Evolutionary conservation across 495 filamentous ascomycete species (phyloP).

Genomic region (Neurospora intermedia): DNA sequence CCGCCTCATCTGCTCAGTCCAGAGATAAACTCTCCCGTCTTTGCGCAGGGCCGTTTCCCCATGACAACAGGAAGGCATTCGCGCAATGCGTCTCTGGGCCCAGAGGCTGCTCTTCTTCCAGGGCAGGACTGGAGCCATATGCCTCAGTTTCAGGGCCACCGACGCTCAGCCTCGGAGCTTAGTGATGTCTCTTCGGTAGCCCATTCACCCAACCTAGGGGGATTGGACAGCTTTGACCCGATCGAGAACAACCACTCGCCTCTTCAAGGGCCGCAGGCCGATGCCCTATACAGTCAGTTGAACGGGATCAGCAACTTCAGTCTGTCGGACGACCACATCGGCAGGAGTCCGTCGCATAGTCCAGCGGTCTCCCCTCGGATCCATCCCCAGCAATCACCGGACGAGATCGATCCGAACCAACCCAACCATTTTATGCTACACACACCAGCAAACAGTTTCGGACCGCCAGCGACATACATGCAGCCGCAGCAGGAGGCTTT

Average conservation of each 20-base stretch:
- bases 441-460: constrained; percentile 37
- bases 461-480: constrained; percentile 43
- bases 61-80: constrained; percentile 51
- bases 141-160: constrained; percentile 63
- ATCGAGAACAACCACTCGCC: constrained; percentile 68
- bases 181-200: constrained; percentile 75
- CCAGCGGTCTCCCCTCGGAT: constrained; percentile 79
- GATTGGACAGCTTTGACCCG: constrained; percentile 68
- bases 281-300: constrained; percentile 62
- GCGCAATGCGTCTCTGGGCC: constrained; percentile 69
- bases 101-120: constrained; percentile 60
- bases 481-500: constrained; percentile 46
- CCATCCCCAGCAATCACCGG: constrained; percentile 56
- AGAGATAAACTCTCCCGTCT: constrained; percentile 47
- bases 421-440: constrained; percentile 41
- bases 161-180: constrained; percentile 78
- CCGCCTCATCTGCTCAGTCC: constrained; percentile 62
- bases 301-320: constrained; percentile 71
- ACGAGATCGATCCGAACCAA: constrained; percentile 27
- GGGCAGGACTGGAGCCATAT: constrained; percentile 62
- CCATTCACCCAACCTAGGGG: constrained; percentile 69
- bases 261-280: constrained; percentile 64
- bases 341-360: constrained; percentile 69
- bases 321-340: constrained; percentile 59
- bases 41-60: constrained; percentile 47